Percentiles rank a stretch among this genome's conserved stretches.
phyloP scores from a whole-genome alignment of 2,329 filamentous ascomycete species.

The Tolypocladium tropicale region DNA sequence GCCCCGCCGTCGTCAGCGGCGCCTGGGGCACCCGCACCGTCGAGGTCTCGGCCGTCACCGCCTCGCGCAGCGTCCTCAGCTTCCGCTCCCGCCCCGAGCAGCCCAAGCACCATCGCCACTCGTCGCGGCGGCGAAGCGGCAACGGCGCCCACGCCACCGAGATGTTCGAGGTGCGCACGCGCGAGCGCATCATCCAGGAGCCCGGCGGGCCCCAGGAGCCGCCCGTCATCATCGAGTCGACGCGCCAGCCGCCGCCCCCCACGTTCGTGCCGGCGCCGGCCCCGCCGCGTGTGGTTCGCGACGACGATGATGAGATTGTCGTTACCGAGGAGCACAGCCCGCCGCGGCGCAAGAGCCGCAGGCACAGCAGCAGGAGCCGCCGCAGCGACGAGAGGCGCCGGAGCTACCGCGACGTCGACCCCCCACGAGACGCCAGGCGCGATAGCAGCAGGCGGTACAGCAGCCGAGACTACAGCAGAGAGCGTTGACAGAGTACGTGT shows the following conservation, averaged over 20 bases:
- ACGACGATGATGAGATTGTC: constrained; percentile 25
- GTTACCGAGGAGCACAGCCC: constrained; percentile 22
- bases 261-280: constrained; percentile 12
- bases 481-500: background rate
- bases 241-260: constrained; percentile 14
- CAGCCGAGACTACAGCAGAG: constrained; percentile 3
- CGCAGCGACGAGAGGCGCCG: background rate
- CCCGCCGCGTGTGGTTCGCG: constrained; percentile 17
- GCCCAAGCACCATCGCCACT: constrained; percentile 1
- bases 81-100: constrained; percentile 4
- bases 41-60: background rate
- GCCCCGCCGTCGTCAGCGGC: constrained; percentile 18
- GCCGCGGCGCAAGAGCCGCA: constrained; percentile 11
- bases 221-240: constrained; percentile 16
- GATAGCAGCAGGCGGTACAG: constrained; percentile 8
- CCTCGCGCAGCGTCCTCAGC: constrained; percentile 8
- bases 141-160: constrained; percentile 11
- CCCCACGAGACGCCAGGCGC: constrained; percentile 3
- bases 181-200: constrained; percentile 9
- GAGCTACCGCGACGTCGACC: background rate
- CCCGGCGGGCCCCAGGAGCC: background rate
- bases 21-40: background rate
- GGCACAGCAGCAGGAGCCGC: constrained; percentile 7
- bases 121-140: too few species aligned
- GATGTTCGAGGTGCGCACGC: constrained; percentile 17